These are phyloP conservation scores for Iberis pinnata DNA, from an alignment of 345 rosid genomes.

Conservation along the genomic window DNA sequence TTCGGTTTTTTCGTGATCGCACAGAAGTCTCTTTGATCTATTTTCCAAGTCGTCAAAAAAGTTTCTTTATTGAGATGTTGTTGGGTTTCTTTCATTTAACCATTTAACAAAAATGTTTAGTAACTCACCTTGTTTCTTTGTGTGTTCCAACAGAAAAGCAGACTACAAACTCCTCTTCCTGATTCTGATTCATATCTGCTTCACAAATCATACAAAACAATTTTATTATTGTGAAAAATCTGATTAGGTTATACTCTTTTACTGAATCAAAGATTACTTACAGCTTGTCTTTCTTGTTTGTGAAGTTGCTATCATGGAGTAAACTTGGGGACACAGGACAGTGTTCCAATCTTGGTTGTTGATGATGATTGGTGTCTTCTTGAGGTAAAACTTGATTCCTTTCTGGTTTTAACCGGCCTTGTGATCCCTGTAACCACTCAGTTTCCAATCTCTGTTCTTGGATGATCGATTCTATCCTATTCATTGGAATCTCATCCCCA, in stretches of 20 bases:
- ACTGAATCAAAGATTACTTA: slow-evolving; percentile 39
- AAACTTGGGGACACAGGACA: slow-evolving; percentile 74
- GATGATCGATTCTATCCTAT: slow-evolving; percentile 83
- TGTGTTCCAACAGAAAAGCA: slow-evolving; percentile 79
- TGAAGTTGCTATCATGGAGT: slow-evolving; percentile 52
- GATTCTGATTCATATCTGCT: slow-evolving; percentile 79
- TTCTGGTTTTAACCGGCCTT: slow-evolving; percentile 60
- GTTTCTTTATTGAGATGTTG: neutral
- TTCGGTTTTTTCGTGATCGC: slow-evolving; percentile 38
- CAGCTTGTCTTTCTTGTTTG: slow-evolving; percentile 63
- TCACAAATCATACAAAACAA: slow-evolving; percentile 9
- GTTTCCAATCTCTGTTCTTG: slow-evolving; percentile 85
- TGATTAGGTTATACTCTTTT: neutral
- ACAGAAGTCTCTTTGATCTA: slow-evolving; percentile 51
- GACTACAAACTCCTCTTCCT: slow-evolving; percentile 68
- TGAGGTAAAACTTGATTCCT: slow-evolving; percentile 83
- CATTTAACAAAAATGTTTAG: neutral
- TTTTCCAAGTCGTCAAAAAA: slow-evolving; percentile 12
- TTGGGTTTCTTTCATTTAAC: neutral
- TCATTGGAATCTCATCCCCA: slow-evolving; percentile 60
- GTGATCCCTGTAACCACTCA: slow-evolving; percentile 74
- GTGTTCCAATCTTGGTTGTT: slow-evolving; percentile 41
- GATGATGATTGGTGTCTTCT: slow-evolving; percentile 53
- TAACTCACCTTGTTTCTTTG: slow-evolving; percentile 53
- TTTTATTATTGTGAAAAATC: slow-evolving; percentile 8